Base-by-base conservation (phyloP, 31 red algal species). In the Asparagopsis taxiformis region DNA sequence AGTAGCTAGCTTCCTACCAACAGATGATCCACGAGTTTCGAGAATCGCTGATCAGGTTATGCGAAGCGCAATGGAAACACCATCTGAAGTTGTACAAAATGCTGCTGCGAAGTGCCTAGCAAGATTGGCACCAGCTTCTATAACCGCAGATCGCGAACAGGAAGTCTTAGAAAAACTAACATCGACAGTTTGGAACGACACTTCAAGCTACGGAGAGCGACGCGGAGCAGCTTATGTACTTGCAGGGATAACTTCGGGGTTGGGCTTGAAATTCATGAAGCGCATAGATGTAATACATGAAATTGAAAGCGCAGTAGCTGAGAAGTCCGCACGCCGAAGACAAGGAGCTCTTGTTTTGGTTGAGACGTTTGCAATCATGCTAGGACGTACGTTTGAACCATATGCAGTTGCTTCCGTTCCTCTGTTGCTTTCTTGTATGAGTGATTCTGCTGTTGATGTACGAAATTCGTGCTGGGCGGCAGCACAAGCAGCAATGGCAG, bases 211-310 rank as follows among this genome's bases (percentile, higher is more conserved):
- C 60, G 82, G 84, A 32, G 73, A 72, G 49, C 55, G 94, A 60
- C 89, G 94, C 20, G 94, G 94, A 1, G 89, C 94, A 31, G 89
- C 94, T 9, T 98, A 90, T 53, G 69, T 82, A 33, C 62, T 98
- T 31, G 88, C 89, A 31, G 94, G 89, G 3, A 29, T 98, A 25
- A 43, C 71, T 59, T 49, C 29, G 21, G 89, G 89, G 32, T 36
- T 92, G 16, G 94, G 94, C 32, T 16, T 98, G 30, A 65, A 68
- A 48, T 85, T 70, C 41, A 56, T 98, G 50, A 80, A 79, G 41
- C 24, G 75, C 30, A 29, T 58, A 24, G 65, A 66, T 11, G 32
- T 93, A 2, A 80, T 89, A 29, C 21, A 29, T 17, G 68, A 72
- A 61, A 55, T 92, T 54, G 70, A 88, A 62, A 55, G 31, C 31